Percentiles rank a stretch among this genome's conserved stretches.
phyloP scores from a whole-genome alignment of 768 basidiomycete species.

The Chiua virens region DNA sequence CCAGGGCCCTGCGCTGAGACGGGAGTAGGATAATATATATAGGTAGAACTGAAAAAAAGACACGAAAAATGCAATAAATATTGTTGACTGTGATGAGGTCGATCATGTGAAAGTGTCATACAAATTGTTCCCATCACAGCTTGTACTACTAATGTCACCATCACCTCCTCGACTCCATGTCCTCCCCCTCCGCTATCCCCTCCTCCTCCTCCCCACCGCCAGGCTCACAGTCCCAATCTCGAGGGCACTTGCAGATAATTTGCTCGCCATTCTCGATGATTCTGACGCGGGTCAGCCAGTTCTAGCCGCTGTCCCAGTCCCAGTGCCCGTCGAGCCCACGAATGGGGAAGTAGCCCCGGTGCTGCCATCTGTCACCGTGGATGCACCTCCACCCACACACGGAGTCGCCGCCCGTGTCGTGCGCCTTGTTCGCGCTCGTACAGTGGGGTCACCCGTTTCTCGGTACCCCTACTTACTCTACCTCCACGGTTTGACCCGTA shows the following conservation, averaged over 20 bases:
- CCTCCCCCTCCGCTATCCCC: slow-evolving; percentile 67
- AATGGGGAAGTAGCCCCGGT: slow-evolving; percentile 3
- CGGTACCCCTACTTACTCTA: slow-evolving; percentile 67
- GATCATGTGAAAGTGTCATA: not conserved
- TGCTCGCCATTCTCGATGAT: slow-evolving; percentile 67
- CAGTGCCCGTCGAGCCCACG: slow-evolving; percentile 20
- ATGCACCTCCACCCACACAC: slow-evolving; percentile 45
- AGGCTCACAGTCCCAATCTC: slow-evolving; percentile 68
- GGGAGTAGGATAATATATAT: slow-evolving; percentile 41
- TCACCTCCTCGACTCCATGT: slow-evolving; percentile 54
- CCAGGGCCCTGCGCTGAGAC: slow-evolving; percentile 25
- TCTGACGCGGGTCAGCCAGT: slow-evolving; percentile 63
- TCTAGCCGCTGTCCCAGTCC: slow-evolving; percentile 64
- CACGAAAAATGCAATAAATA: slow-evolving; percentile 48
- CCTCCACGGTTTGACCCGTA: slow-evolving; percentile 68
- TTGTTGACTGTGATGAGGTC: not conserved
- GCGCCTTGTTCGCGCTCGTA: slow-evolving; percentile 64
- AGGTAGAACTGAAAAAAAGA: slow-evolving; percentile 71
- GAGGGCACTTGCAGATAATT: slow-evolving; percentile 56
- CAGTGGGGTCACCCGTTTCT: slow-evolving; percentile 30
- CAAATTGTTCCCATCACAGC: not conserved
- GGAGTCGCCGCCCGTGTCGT: slow-evolving; percentile 73
- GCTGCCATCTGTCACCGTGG: not conserved
- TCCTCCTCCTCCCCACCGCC: slow-evolving; percentile 73
- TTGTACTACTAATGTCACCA: slow-evolving; percentile 17